Evolutionary conservation across 768 basidiomycete species (phyloP), one percentile per base, ranked within the genome.

Genomic region (Podaxis pistillaris): DNA sequence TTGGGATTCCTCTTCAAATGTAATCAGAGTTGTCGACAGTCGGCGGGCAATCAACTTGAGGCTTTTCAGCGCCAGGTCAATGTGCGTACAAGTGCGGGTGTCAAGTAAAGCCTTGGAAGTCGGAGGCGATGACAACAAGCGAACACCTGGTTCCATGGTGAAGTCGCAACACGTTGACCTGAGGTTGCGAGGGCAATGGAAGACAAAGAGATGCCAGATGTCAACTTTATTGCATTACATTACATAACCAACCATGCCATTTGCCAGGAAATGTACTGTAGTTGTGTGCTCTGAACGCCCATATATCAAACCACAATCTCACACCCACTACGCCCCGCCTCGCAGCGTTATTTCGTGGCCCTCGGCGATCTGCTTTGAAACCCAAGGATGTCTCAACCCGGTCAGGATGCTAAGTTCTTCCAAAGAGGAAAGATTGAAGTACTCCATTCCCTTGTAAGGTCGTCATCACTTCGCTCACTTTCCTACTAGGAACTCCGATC

Each of bases 391-490:
- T 69, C 83, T 24, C 84, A 86, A 69, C 82, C 84, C 36, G 90
- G 90, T 59, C 90, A 93, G 77, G 93, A 94, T 82, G 93, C 92
- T 52, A 94, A 94, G 70, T 94, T 94, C 83, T 94, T 94, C 70
- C 87, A 89, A 72, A 83, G 93, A 65, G 93, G 93, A 68, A 96
- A 95, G 80, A 93, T 94, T 68, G 91, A 93, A 85, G 92, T 92
- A 60, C 62, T 59, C 60, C 60, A 52, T 57, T 53, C 61, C 22
- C 49, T n/a, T 5, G 24, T 49, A 38, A 37, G 24, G 6, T 38
- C 49, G 51, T n/a, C 51, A 19, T 13, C 38, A 30, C 49, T 47
- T 19, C 54, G 36, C 56, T 51, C 37, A 62, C 37, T 38, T 5
- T 64, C 36, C 46, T 19, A 2, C 53, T 69, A 93, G 89, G 94